Base-by-base conservation (phyloP, 1,139 yeast genomes). In the Arxiozyma slooffiae region DNA sequence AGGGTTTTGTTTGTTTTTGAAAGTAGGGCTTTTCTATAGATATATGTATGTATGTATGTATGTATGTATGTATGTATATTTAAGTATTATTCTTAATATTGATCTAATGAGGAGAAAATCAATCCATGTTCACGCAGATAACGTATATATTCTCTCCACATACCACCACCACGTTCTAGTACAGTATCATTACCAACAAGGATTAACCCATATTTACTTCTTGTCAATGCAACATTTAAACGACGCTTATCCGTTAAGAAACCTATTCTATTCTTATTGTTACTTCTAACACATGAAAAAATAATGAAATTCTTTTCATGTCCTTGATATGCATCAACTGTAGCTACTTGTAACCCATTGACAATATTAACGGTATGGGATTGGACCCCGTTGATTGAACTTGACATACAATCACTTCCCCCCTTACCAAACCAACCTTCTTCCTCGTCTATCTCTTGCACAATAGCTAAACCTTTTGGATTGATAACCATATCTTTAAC, bases 281-380 rank as follows among this genome's bases (percentile, higher is more conserved):
- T 80, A 21, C 80, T 78, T 58, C 85, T 67, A 8, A 80, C 85
- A 64, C 84, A 78, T 0, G 83, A 78, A 67, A 80, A 78, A 18
- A 80, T 67, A 51, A 80, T 71, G 55, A 80, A 78, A 52, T 77
- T 73, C 63, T 78, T 79, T 57, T 80, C 85, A 60, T 83, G 75
- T 36, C 85, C 85, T 63, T 80, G 85, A 70, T 79, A 80, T 0
- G 85, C 83, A 63, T 80, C 85, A 46, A 80, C 76, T 0, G 84
- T 79, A 1, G 88, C 85, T 50, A 82, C 76, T 76, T 81, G 78
- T n/a, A 82, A 76, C 26, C 77, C 84, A 41, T 82, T 78, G 48
- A 82, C 80, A 38, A 77, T 74, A 60, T 81, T 82, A 53, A 82
- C 79, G 2, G 81, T 75, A 36, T 60, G 56, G 45, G 57, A 50